phyloP scores from a whole-genome alignment of 495 filamentous ascomycete genomes.

The Annulohypoxylon bovei region DNA sequence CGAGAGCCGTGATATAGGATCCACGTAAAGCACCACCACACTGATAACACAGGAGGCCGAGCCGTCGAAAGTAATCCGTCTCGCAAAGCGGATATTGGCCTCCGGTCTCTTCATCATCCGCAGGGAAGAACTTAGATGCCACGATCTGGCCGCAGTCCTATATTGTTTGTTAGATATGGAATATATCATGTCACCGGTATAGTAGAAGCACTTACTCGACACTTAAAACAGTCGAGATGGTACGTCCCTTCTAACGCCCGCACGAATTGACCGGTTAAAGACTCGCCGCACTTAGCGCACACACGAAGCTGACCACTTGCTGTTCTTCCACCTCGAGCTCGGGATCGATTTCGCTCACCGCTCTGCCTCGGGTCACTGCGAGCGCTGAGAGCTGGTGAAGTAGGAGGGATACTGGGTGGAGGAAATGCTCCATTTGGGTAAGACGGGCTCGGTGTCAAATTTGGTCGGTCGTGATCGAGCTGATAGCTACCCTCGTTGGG shows the following conservation, averaged over 20 bases:
- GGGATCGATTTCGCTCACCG: constrained; percentile 60
- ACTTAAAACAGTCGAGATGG: constrained; percentile 98
- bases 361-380: constrained; percentile 51
- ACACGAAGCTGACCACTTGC: constrained; percentile 66
- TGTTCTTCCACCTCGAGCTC: constrained; percentile 55
- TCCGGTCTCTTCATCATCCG: constrained; percentile 84
- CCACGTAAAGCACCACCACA: constrained; percentile 94
- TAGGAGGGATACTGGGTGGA: constrained; percentile 46
- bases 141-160: constrained; percentile 97
- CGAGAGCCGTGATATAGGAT: constrained; percentile 97
- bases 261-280: constrained; percentile 94
- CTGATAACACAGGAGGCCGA: constrained; percentile 89
- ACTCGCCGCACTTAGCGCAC: constrained; percentile 89
- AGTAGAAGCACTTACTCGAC: constrained; percentile 72
- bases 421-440: constrained; percentile 51
- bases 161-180: constrained; percentile 32
- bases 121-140: constrained; percentile 97
- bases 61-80: constrained; percentile 94
- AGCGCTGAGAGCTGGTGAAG: constrained; percentile 55
- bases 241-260: constrained; percentile 90
- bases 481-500: constrained; percentile 44
- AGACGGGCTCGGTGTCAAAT: constrained; percentile 49
- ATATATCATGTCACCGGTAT: neutral
- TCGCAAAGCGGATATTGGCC: constrained; percentile 97
- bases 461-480: constrained; percentile 50